phyloP scores from a whole-genome alignment of 2,329 filamentous ascomycete species.

The Tolypocladium tundrense region DNA sequence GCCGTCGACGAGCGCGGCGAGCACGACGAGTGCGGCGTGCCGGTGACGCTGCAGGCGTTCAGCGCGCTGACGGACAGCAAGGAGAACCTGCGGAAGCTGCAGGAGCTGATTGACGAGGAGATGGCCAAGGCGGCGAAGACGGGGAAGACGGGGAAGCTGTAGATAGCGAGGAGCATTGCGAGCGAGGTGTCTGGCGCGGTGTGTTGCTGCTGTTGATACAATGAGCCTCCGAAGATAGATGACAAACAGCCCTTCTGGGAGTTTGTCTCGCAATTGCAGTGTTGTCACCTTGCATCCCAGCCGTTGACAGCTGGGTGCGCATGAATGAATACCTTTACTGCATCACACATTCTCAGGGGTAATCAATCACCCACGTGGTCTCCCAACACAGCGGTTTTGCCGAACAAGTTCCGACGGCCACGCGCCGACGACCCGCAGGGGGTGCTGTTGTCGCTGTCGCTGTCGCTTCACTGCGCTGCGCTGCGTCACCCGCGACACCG shows the following conservation, averaged over 20 bases:
- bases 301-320: too few relatives aligned
- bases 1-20: constrained; percentile 6
- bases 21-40: constrained; percentile 19
- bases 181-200: too few relatives aligned
- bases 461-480: not conserved
- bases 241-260: too few relatives aligned
- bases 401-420: not conserved
- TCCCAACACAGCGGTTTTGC: not conserved
- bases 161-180: not conserved
- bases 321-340: too few relatives aligned
- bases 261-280: too few relatives aligned
- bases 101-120: constrained; percentile 7
- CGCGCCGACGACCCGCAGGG: not conserved
- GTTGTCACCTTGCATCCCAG: too few relatives aligned
- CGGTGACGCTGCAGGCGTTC: constrained; percentile 15
- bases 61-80: constrained; percentile 13
- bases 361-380: too few relatives aligned
- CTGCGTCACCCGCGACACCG: not conserved
- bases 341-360: too few relatives aligned
- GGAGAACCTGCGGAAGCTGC: constrained; percentile 14
- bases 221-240: too few relatives aligned
- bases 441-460: not conserved
- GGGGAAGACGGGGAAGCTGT: not conserved
- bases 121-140: not conserved
- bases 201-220: too few relatives aligned